Evolutionary conservation across 139 green algal genomes (phyloP).

Genomic region (Choricystis sp.): DNA sequence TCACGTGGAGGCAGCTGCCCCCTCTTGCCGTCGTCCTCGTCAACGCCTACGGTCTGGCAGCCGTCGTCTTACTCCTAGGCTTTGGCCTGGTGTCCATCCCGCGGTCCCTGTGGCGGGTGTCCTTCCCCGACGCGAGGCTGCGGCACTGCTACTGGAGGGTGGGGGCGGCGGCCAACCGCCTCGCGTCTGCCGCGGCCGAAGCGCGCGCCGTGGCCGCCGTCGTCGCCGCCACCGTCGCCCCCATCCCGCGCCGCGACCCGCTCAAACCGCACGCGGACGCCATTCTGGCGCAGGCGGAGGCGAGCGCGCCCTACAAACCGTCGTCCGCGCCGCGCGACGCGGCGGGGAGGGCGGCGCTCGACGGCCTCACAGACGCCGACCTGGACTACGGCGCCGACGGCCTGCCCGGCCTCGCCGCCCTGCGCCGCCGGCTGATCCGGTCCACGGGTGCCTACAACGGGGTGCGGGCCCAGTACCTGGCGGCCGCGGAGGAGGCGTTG

Average conservation of each 20-base stretch:
- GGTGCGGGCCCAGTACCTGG: conserved; percentile 2
- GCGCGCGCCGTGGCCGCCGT: conserved; percentile 21
- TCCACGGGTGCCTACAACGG: conserved; percentile 33
- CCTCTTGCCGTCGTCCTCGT: conserved; percentile 53
- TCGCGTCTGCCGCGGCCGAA: conserved; percentile 9
- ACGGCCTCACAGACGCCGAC: conserved; percentile 26
- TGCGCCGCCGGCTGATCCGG: conserved; percentile 19
- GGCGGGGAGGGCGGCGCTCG: conserved; percentile 10
- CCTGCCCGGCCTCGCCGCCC: conserved; percentile 21
- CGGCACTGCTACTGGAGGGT: conserved; percentile 25
- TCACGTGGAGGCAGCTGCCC: conserved; percentile 27
- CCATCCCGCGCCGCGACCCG: conserved; percentile 52
- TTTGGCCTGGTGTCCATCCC: conserved; percentile 83
- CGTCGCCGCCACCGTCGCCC: conserved; percentile 27
- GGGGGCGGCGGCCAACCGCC: neutral
- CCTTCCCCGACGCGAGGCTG: conserved; percentile 27
- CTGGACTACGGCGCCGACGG: conserved; percentile 49
- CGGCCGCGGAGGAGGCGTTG: neutral
- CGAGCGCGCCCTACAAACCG: conserved; percentile 37
- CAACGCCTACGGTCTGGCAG: conserved; percentile 77
- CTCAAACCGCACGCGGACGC: conserved; percentile 55
- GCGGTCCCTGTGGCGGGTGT: conserved; percentile 46
- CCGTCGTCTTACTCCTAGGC: conserved; percentile 59
- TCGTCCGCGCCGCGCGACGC: conserved; percentile 5
- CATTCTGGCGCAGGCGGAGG: conserved; percentile 6